Conservation (phyloP, 495 filamentous ascomycete genomes). For the Penicillium paxilli region DNA sequence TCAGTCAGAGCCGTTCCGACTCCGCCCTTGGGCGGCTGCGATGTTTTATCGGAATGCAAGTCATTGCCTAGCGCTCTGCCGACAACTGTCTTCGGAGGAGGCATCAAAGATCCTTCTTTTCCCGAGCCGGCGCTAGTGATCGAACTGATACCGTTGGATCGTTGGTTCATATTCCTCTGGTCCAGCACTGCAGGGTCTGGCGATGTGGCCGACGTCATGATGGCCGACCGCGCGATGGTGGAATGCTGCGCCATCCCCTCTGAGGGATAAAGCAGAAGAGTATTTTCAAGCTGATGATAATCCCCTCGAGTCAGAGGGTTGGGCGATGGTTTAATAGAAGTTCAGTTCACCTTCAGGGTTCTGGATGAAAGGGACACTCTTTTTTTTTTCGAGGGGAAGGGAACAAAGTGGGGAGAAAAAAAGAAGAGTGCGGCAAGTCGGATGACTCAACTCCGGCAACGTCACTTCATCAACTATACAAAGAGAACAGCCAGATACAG, state of each 20-base stretch:
- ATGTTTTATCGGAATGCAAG: conserved; percentile 47
- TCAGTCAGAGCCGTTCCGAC: conserved; percentile 62
- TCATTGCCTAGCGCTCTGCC: conserved; percentile 49
- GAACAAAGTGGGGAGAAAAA: conserved; percentile 14
- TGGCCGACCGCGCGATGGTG: conserved; percentile 59
- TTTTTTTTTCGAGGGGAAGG: neutral
- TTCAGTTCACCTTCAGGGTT: neutral
- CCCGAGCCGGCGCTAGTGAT: conserved; percentile 25
- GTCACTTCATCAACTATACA: conserved; percentile 12
- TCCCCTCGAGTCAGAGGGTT: neutral
- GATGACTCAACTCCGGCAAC: conserved; percentile 26
- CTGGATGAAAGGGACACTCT: conserved; percentile 1
- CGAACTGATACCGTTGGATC: conserved; percentile 23
- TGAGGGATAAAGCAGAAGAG: neutral
- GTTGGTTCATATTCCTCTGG: conserved; percentile 21
- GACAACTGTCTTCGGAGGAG: conserved; percentile 44
- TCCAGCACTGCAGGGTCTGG: conserved; percentile 30
- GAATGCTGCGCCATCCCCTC: conserved; percentile 48
- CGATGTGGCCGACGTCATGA: conserved; percentile 48
- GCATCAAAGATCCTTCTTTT: conserved; percentile 38
- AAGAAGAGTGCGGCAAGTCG: conserved; percentile 12
- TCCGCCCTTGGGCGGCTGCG: conserved; percentile 48
- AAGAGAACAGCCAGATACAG: neutral
- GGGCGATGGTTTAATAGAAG: neutral
- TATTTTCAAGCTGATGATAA: neutral